phyloP scores from a whole-genome alignment of 139 green algal species.

The Tetraselmis striata region DNA sequence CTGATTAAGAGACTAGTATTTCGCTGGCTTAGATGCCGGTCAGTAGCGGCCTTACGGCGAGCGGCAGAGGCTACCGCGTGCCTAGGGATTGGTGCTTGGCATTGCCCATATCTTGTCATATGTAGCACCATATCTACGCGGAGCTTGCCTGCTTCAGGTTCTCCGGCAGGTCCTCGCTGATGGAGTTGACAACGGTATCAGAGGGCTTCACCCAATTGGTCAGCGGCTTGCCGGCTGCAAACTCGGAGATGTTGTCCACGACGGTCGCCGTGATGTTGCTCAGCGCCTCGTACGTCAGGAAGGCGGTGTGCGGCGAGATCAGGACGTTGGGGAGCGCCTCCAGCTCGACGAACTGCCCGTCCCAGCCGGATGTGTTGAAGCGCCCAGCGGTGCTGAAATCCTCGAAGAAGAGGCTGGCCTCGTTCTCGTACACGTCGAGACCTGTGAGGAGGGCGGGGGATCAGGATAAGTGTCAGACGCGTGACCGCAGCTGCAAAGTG shows the following conservation, averaged over 20 bases:
- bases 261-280: conserved; percentile 60
- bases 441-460: too few species aligned
- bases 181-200: neutral
- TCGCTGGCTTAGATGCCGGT: too few species aligned
- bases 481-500: too few species aligned
- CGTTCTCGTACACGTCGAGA: conserved; percentile 58
- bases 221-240: conserved; percentile 13
- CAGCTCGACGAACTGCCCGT: conserved; percentile 46
- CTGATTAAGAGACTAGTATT: too few species aligned
- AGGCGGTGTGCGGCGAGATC: conserved; percentile 70
- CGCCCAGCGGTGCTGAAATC: conserved; percentile 22
- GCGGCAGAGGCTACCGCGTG: too few species aligned
- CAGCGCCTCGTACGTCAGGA: conserved; percentile 74
- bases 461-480: too few species aligned
- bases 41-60: too few species aligned
- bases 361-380: conserved; percentile 38
- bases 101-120: too few species aligned
- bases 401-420: conserved; percentile 36
- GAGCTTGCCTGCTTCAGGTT: too few species aligned
- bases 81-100: too few species aligned
- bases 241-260: conserved; percentile 47
- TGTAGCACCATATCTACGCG: too few species aligned
- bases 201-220: conserved; percentile 24
- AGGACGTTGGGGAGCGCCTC: conserved; percentile 49
- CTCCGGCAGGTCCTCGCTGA: neutral